Percentiles rank a stretch among this genome's conserved stretches.
phyloP scores from a whole-genome alignment of 2,329 filamentous ascomycete species.

The Fusarium sp. region DNA sequence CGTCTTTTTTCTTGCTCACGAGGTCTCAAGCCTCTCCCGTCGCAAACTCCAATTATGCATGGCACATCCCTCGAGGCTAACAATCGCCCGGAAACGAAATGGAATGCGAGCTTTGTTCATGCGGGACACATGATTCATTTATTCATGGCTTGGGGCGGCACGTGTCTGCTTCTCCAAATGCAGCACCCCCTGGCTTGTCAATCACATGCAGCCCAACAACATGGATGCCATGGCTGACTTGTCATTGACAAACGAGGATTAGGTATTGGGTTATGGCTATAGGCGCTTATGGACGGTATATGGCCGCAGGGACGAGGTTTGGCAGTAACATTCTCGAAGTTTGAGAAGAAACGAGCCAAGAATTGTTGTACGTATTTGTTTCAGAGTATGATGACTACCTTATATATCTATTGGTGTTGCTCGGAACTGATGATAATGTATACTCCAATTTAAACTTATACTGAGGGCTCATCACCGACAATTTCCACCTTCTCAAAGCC shows the following conservation, averaged over 20 bases:
- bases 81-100: not conserved
- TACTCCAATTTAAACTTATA: too few species aligned
- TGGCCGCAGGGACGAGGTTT: not conserved
- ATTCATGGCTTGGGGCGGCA: slow-evolving; percentile 16
- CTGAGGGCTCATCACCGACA: too few species aligned
- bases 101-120: slow-evolving; percentile 26
- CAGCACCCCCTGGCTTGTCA: slow-evolving; percentile 9
- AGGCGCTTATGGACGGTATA: not conserved
- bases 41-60: not conserved
- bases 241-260: not conserved
- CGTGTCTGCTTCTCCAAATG: slow-evolving; percentile 14
- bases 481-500: too few species aligned
- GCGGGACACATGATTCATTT: slow-evolving; percentile 31
- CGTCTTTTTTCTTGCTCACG: not conserved
- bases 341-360: not conserved
- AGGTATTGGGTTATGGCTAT: not conserved
- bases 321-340: not conserved
- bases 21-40: slow-evolving; percentile 15
- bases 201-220: slow-evolving; percentile 15
- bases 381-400: not conserved
- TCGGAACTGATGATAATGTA: fast-evolving
- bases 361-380: not conserved
- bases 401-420: too few species aligned
- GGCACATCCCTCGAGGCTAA: not conserved
- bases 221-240: slow-evolving; percentile 1